Evolutionary conservation across 176 grass and related monocot genomes (phyloP).

Genomic region (Musa acuminata): DNA sequence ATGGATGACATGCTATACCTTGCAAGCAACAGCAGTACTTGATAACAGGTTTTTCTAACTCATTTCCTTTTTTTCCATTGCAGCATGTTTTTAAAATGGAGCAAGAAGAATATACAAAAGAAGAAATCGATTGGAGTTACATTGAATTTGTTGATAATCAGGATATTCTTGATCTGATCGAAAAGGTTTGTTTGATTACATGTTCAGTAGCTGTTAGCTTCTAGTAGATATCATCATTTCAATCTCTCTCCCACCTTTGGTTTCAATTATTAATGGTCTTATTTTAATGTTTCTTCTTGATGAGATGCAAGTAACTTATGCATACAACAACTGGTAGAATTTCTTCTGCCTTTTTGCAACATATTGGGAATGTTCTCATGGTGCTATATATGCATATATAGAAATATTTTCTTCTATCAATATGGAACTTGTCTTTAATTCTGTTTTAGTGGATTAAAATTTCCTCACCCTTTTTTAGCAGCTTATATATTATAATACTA

Average conservation of each 20-base stretch:
- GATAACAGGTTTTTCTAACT: conserved; percentile 17
- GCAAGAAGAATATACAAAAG: conserved; percentile 98
- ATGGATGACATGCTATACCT: no score
- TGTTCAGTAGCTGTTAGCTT: conserved; percentile 8
- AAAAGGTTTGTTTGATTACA: conserved; percentile 58
- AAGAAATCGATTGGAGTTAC: conserved; percentile 99
- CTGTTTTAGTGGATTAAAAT: background rate
- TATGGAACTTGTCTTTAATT: background rate
- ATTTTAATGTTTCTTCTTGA: no score
- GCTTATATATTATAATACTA: no score
- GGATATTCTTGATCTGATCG: conserved; percentile 96
- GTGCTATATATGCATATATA: background rate
- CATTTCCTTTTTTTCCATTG: conserved; percentile 21
- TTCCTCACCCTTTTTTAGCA: no score
- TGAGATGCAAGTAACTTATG: no score
- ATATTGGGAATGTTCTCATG: no score
- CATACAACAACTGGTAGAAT: conserved; percentile 1
- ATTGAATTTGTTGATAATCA: conserved; percentile 97
- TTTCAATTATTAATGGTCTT: no score
- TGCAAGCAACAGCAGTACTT: background rate
- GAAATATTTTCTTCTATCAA: background rate
- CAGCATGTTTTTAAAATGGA: conserved; percentile 99
- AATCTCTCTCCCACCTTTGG: no score
- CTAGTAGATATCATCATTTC: no score
- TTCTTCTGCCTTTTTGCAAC: no score